phyloP scores from a whole-genome alignment of 1,284 basidiomycete species.

The Ustilago curta region DNA sequence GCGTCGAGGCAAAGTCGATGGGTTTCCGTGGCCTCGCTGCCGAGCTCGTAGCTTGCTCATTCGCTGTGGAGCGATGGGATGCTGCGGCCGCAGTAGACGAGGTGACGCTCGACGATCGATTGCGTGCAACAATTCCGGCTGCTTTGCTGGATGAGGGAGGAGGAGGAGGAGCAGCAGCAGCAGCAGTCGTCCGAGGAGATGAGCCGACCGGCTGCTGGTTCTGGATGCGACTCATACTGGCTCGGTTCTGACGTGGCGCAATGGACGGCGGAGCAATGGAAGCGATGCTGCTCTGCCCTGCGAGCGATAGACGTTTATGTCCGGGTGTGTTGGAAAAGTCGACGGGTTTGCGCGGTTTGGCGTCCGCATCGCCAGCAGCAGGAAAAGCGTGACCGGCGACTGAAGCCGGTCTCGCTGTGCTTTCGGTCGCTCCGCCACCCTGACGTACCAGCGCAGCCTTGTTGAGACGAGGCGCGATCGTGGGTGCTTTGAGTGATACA shows the following conservation, averaged over 20 bases:
- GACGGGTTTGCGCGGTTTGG: conserved; percentile 27
- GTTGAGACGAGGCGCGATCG: conserved; percentile 52
- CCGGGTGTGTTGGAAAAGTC: conserved; percentile 56
- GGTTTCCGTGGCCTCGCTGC: too few species aligned
- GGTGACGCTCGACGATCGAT: neutral
- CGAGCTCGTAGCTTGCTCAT: too few species aligned
- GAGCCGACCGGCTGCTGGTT: neutral
- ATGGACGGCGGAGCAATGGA: conserved; percentile 8
- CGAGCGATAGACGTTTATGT: conserved; percentile 38
- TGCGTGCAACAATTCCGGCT: neutral
- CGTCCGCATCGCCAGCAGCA: neutral
- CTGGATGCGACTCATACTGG: conserved; percentile 23
- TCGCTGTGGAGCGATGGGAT: neutral
- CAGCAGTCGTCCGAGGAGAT: neutral
- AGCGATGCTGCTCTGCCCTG: conserved; percentile 6
- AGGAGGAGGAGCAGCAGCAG: conserved; percentile 1
- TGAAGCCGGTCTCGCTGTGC: neutral
- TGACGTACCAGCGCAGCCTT: conserved; percentile 50
- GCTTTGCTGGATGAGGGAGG: neutral
- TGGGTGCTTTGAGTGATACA: conserved; percentile 39
- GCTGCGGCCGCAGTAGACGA: neutral
- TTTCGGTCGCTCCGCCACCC: neutral
- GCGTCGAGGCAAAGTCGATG: conserved; percentile 43
- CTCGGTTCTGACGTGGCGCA: conserved; percentile 21
- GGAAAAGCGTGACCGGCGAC: conserved; percentile 7